phyloP scores from a whole-genome alignment of 164 flowering plant genomes.

The Magnolia sinica region DNA sequence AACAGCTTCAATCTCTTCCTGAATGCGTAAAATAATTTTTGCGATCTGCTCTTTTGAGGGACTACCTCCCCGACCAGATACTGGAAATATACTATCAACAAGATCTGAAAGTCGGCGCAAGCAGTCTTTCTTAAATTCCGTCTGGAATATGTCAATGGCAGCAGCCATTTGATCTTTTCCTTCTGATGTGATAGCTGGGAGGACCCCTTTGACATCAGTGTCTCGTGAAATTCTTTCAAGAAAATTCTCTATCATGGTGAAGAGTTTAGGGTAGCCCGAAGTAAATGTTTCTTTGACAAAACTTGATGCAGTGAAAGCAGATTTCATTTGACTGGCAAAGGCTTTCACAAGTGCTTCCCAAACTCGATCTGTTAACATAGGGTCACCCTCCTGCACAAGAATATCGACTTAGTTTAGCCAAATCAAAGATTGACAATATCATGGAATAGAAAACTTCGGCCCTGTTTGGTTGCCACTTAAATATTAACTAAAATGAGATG shows the following conservation, averaged over 20 bases:
- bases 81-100: constrained; percentile 75
- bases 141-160: constrained; percentile 79
- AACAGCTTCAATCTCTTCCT: constrained; percentile 95
- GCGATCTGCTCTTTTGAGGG: constrained; percentile 94
- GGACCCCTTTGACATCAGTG: constrained; percentile 90
- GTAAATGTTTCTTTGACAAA: constrained; percentile 93
- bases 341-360: constrained; percentile 95
- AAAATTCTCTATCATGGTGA: constrained; percentile 71
- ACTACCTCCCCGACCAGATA: constrained; percentile 76
- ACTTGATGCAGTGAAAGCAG: constrained; percentile 88
- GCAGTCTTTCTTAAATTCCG: constrained; percentile 32
- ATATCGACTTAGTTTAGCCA: neutral
- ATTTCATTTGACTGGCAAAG: constrained; percentile 86
- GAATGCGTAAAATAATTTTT: constrained; percentile 63
- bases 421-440: neutral
- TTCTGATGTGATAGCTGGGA: constrained; percentile 71
- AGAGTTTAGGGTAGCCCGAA: constrained; percentile 83
- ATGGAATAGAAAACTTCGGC: neutral
- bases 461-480: too few relatives aligned
- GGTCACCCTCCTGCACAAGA: constrained; percentile 72
- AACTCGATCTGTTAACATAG: constrained; percentile 79
- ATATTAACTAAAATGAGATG: too few relatives aligned
- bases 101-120: constrained; percentile 77
- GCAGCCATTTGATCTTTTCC: constrained; percentile 80
- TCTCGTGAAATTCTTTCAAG: constrained; percentile 89